phyloP scores from a whole-genome alignment of 225 moss, liverwort and hornwort species.

The Pseudisothecium myosuroides region DNA sequence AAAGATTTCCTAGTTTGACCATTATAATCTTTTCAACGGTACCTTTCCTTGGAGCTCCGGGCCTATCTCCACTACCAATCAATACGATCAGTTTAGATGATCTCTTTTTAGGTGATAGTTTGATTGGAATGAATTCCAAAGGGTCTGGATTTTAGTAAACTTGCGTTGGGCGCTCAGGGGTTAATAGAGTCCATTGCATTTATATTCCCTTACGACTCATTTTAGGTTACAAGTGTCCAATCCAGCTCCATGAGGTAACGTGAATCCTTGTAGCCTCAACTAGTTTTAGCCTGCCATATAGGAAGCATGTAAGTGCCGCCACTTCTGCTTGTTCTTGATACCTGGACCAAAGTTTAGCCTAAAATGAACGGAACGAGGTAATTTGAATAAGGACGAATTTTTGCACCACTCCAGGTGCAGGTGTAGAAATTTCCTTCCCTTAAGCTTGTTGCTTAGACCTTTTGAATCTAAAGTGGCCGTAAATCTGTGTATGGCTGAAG shows the following conservation, averaged over 20 bases:
- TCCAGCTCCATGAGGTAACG: neutral
- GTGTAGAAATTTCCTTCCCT: neutral
- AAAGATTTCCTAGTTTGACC: too few species aligned
- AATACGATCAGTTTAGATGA: too few species aligned
- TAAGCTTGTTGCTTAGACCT: neutral
- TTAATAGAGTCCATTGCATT: neutral
- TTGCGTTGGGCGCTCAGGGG: too few species aligned
- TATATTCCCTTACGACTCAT: neutral
- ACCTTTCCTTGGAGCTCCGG: too few species aligned
- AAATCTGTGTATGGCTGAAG: conserved; percentile 23
- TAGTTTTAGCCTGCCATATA: neutral
- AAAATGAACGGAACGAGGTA: neutral
- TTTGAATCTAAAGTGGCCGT: neutral
- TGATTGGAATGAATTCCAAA: too few species aligned
- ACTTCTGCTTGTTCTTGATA: neutral
- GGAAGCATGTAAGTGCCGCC: neutral
- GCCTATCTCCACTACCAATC: too few species aligned
- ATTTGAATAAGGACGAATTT: neutral
- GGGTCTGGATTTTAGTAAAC: too few species aligned
- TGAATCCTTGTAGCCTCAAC: neutral
- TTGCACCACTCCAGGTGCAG: neutral
- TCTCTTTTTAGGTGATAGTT: too few species aligned
- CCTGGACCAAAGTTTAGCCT: neutral
- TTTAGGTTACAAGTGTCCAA: neutral
- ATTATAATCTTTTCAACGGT: too few species aligned